Conservation (phyloP, 2,329 filamentous ascomycete species). For the Arachnomyces sp. region DNA sequence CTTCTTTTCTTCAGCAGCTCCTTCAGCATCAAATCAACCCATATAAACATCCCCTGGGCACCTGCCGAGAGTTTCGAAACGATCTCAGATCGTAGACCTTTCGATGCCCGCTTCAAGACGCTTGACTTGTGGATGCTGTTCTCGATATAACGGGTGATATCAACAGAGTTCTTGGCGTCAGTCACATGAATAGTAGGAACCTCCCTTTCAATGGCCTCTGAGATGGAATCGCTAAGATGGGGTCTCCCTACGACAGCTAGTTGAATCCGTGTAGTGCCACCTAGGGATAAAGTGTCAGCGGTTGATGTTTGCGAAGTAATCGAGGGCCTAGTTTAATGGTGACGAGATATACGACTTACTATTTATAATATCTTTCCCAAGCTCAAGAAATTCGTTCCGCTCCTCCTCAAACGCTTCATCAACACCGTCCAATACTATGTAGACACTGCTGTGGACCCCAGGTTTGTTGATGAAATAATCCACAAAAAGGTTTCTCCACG, state of each 20-base stretch:
- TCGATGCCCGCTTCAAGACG: conserved; percentile 29
- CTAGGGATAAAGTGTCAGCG: not conserved
- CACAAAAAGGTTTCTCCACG: conserved; percentile 36
- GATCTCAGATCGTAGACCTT: conserved; percentile 23
- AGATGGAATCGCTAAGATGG: conserved; percentile 34
- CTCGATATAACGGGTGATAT: conserved; percentile 38
- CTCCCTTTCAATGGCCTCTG: conserved; percentile 22
- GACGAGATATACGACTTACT: conserved; percentile 4
- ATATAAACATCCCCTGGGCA: conserved; percentile 42
- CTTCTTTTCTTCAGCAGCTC: conserved; percentile 31
- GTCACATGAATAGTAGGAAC: conserved; percentile 38
- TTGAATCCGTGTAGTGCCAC: conserved; percentile 20
- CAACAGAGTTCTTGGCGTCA: conserved; percentile 33
- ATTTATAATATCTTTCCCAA: conserved; percentile 23
- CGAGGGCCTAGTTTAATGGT: too few relatives aligned
- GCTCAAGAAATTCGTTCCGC: conserved; percentile 29
- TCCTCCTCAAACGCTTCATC: conserved; percentile 38
- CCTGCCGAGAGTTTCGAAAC: conserved; percentile 34
- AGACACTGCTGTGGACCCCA: conserved; percentile 26
- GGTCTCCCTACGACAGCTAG: conserved; percentile 38
- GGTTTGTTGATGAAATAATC: conserved; percentile 30
- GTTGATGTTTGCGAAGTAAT: too few relatives aligned
- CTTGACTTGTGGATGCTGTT: conserved; percentile 34
- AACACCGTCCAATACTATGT: conserved; percentile 41
- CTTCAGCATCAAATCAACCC: conserved; percentile 44